Evolutionary conservation across 768 basidiomycete species (phyloP), one percentile per base, ranked within the genome.

Genomic region (Mycena filopes): DNA sequence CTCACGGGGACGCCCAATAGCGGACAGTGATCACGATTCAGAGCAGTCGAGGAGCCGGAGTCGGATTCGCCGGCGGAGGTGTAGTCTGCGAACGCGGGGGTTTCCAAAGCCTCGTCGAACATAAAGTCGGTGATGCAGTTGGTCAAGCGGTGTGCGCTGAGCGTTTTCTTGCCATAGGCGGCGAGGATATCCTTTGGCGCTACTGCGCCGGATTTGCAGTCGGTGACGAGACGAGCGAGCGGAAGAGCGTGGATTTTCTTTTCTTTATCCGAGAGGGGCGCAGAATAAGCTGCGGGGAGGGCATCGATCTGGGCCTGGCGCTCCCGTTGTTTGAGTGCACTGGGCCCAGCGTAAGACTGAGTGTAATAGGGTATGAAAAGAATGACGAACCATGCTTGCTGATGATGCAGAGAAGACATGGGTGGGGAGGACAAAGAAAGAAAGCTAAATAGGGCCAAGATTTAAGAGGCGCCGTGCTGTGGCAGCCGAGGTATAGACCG

Each of bases 121-220:
- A 87, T 80, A 54, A 89, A 78, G 69, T 89, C 87, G 18, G 87
- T 86, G 67, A 89, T 77, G 70, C 89, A 90, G 71, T 89, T 89
- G 31, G 86, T 88, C 65, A 78, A 76, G 26, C 75, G 74, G 54
- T 86, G 85, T 0, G 84, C 85, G 53, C 78, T 74, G 10, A 87
- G 66, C 0, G 86, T 80, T 51, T 81, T 80, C 66, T 86, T 84
- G 28, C 80, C 81, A 71, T 86, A 87, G 0, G 82, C 80, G 1
- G 72, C 70, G 25, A 87, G 72, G 51, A 84, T 68, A 25, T 81
- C 78, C 13, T 61, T 68, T 62, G 84, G 83, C 4, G 82, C 70
- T 28, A 84, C 71, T 7, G 70, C 58, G 23, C 84, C 84, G 21
- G 80, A 71, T 36, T 75, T 78, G 73, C 83, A 86, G 72, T 80